These are phyloP conservation scores for Furcasterigmium sp. DNA, from an alignment of 2,329 filamentous ascomycete species.

Conservation along the genomic window DNA sequence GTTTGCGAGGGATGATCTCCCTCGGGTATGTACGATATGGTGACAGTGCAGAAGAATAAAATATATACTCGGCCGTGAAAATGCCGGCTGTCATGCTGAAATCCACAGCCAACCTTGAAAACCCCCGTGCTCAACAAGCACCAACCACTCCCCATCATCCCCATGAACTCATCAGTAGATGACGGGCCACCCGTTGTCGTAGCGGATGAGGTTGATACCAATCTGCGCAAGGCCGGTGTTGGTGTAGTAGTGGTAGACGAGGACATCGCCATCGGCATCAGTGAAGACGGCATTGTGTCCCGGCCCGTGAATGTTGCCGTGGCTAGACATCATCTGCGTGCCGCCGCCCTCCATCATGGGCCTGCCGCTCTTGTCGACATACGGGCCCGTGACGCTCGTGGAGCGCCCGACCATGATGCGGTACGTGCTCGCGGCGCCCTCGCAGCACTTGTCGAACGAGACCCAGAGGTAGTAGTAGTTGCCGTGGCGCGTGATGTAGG, in stretches of 20 bases:
- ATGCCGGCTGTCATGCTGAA: too few relatives aligned
- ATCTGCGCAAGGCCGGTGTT: conserved; percentile 16
- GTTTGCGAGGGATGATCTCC: too few relatives aligned
- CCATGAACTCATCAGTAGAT: too few relatives aligned
- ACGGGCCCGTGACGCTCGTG: conserved; percentile 20
- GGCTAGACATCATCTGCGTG: conserved; percentile 21
- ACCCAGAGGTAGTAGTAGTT: conserved; percentile 26
- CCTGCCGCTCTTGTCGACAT: conserved; percentile 18
- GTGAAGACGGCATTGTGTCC: conserved; percentile 24
- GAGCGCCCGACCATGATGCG: conserved; percentile 26
- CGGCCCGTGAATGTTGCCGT: conserved; percentile 21
- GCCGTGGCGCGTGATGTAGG: conserved; percentile 20
- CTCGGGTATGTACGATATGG: too few relatives aligned
- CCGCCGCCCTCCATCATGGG: conserved; percentile 21
- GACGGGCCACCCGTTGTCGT: conserved; percentile 23
- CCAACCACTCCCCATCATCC: too few relatives aligned
- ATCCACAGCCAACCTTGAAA: too few relatives aligned
- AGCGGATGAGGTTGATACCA: conserved; percentile 23
- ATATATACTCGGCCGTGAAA: too few relatives aligned
- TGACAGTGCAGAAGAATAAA: too few relatives aligned
- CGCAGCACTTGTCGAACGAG: conserved; percentile 23
- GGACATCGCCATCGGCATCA: conserved; percentile 22
- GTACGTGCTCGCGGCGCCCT: conserved; percentile 22
- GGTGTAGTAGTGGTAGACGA: conserved; percentile 25
- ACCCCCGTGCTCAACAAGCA: too few relatives aligned